Conservation (phyloP, 2,329 filamentous ascomycete genomes). For the Epichloe baconii region DNA sequence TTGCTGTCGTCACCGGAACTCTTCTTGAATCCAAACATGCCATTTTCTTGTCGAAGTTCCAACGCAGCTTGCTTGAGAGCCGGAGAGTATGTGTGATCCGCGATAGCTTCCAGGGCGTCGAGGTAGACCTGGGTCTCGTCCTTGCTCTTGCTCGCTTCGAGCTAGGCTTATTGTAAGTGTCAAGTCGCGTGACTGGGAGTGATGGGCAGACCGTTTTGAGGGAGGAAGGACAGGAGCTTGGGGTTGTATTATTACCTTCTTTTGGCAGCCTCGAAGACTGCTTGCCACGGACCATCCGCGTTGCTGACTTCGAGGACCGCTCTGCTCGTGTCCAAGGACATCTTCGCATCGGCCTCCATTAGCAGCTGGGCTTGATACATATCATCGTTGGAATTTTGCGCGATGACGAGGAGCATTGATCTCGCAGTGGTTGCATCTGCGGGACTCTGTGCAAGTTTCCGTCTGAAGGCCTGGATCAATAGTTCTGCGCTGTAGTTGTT, state of each 20-base stretch:
- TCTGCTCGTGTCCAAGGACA: constrained; percentile 22
- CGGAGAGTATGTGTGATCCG: constrained; percentile 15
- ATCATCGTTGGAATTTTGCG: constrained; percentile 21
- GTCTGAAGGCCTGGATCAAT: constrained; percentile 23
- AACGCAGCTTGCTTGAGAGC: constrained; percentile 14
- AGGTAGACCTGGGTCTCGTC: constrained; percentile 19
- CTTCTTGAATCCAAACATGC: constrained; percentile 6
- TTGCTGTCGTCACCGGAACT: constrained; percentile 1
- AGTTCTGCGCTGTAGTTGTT: constrained; percentile 22
- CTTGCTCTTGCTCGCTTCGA: constrained; percentile 14
- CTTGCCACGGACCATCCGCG: constrained; percentile 13
- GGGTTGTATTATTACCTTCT: constrained; percentile 15
- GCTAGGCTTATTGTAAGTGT: constrained; percentile 9
- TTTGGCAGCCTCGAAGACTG: constrained; percentile 15
- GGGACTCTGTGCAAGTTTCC: constrained; percentile 20
- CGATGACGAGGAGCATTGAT: constrained; percentile 22
- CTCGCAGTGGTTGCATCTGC: constrained; percentile 18
- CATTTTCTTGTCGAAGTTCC: constrained; percentile 11
- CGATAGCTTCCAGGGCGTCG: constrained; percentile 23
- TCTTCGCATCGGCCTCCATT: constrained; percentile 22
- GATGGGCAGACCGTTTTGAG: neutral
- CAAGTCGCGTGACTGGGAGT: too few species aligned
- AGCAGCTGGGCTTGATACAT: constrained; percentile 20
- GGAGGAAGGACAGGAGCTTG: neutral
- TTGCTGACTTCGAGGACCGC: constrained; percentile 17